These are phyloP conservation scores for Desmodesmus armatus DNA, from an alignment of 139 green algal species.

Conservation along the genomic window DNA sequence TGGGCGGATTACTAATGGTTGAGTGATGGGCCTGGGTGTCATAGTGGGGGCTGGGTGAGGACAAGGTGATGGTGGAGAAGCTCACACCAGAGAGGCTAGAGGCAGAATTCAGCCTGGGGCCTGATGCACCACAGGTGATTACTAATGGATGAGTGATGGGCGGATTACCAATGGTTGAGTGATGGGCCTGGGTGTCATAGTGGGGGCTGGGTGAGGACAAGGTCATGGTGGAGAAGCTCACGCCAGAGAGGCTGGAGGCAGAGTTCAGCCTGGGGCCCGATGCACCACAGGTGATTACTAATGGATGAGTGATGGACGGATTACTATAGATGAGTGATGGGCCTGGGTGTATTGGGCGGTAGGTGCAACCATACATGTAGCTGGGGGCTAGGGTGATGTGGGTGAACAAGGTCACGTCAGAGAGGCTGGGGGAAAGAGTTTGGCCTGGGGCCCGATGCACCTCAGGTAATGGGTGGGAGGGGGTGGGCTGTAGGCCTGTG, in stretches of 20 bases:
- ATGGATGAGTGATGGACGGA: neutral
- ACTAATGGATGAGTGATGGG: neutral
- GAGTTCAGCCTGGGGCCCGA: constrained; percentile 64
- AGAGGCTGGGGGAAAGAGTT: constrained; percentile 69
- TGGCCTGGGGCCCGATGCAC: constrained; percentile 46
- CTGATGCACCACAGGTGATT: constrained; percentile 58
- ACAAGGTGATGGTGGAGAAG: constrained; percentile 76
- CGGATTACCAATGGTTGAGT: neutral
- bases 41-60: neutral
- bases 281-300: constrained; percentile 55
- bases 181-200: neutral
- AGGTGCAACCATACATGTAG: neutral
- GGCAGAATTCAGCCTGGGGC: constrained; percentile 59
- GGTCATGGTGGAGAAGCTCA: constrained; percentile 77
- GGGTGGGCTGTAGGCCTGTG: no score
- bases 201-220: neutral
- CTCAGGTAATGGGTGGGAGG: no score
- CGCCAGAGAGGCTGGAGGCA: constrained; percentile 61
- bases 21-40: neutral
- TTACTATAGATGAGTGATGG: neutral
- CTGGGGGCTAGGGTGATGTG: constrained; percentile 50
- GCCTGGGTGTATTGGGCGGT: neutral
- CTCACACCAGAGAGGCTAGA: constrained; percentile 64
- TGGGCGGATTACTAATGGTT: neutral
- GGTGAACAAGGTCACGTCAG: constrained; percentile 78